These are phyloP conservation scores for Ambispora gerdemannii DNA, from an alignment of 192 early-diverging fungal genomes.

Conservation along the genomic window DNA sequence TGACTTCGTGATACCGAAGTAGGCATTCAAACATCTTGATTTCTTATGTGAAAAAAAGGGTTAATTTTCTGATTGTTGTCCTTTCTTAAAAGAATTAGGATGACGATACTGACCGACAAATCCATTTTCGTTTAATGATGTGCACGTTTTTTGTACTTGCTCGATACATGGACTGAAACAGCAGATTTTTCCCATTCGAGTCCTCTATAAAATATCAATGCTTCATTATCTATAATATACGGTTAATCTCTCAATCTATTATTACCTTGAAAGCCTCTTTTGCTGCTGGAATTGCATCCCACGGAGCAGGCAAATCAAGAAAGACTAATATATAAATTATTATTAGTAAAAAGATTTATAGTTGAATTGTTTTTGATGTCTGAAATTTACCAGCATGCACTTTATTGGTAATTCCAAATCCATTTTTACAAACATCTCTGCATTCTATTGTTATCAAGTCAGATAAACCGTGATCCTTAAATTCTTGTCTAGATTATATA, in stretches of 20 bases:
- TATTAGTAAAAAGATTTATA: too few species aligned
- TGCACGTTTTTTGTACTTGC: slow-evolving; percentile 81
- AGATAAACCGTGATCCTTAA: slow-evolving; percentile 69
- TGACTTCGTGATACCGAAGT: slow-evolving; percentile 72
- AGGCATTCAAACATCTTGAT: slow-evolving; percentile 89
- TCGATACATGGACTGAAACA: slow-evolving; percentile 96
- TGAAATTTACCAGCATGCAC: slow-evolving; percentile 70
- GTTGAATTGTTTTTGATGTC: too few species aligned
- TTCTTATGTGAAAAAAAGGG: slow-evolving; percentile 26
- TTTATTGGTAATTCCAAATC: slow-evolving; percentile 70
- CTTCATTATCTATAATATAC: not conserved
- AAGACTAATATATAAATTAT: slow-evolving; percentile 69
- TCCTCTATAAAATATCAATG: slow-evolving; percentile 34
- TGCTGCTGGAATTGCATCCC: slow-evolving; percentile 87
- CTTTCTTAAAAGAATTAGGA: not conserved
- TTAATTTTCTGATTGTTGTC: too few species aligned
- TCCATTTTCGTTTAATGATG: slow-evolving; percentile 72
- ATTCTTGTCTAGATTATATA: slow-evolving; percentile 55
- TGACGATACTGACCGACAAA: slow-evolving; percentile 65
- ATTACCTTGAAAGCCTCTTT: slow-evolving; percentile 72
- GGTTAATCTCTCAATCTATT: not conserved
- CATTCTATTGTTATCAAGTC: slow-evolving; percentile 69
- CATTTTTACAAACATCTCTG: slow-evolving; percentile 85
- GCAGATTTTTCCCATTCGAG: slow-evolving; percentile 82
- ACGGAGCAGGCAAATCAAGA: slow-evolving; percentile 93